phyloP scores from a whole-genome alignment of 331 rosid genomes.

The Saraca asoca region DNA sequence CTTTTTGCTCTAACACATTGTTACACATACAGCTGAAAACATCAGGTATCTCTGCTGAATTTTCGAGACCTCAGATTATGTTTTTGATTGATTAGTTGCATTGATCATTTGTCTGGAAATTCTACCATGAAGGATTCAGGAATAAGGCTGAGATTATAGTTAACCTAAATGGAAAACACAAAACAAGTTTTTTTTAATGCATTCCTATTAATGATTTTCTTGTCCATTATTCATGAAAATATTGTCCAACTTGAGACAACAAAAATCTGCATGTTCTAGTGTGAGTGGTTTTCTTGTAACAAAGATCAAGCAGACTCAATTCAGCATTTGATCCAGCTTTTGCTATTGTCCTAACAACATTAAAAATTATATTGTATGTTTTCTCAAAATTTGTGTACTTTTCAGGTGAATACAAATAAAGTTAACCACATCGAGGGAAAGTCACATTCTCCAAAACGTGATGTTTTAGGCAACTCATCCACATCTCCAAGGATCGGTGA shows the following conservation, averaged over 20 bases:
- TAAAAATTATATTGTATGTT: background rate
- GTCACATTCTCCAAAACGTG: conserved; percentile 39
- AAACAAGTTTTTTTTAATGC: too few relatives aligned
- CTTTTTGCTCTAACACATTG: conserved; percentile 7
- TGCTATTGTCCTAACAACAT: too few relatives aligned
- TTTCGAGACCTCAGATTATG: conserved; percentile 13
- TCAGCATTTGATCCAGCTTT: too few relatives aligned
- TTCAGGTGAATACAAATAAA: conserved; percentile 56
- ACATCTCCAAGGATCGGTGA: conserved; percentile 74
- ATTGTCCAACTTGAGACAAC: conserved; percentile 3
- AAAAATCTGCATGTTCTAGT: background rate
- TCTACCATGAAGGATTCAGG: conserved; percentile 19
- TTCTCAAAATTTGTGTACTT: conserved; percentile 26
- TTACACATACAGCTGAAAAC: conserved; percentile 2
- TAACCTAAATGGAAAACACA: background rate
- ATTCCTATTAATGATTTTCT: too few relatives aligned
- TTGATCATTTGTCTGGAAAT: too few relatives aligned
- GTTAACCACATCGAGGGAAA: conserved; percentile 37
- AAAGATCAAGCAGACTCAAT: too few relatives aligned
- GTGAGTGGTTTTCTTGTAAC: too few relatives aligned
- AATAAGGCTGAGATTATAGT: conserved; percentile 22
- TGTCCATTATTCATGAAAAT: too few relatives aligned
- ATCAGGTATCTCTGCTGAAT: conserved; percentile 21
- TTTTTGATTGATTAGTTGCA: conserved; percentile 11
- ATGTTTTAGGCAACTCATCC: conserved; percentile 63